These are phyloP conservation scores for Geotrichum fermentans DNA, from an alignment of 1,139 yeast genomes.

Conservation along the genomic window DNA sequence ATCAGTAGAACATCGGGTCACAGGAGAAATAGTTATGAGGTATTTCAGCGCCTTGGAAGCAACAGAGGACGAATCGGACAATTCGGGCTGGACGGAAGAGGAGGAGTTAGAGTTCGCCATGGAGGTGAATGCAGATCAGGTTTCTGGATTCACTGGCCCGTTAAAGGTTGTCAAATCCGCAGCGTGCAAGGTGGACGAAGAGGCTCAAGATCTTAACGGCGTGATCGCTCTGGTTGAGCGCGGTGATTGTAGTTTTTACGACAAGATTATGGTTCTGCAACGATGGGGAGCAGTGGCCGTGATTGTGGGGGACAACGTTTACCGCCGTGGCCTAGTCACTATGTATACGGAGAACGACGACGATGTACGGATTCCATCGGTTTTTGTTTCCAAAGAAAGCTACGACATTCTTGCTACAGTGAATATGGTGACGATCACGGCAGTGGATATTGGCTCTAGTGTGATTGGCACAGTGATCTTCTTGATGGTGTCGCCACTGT, in stretches of 20 bases:
- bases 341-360: slow-evolving; percentile 37
- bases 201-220: slow-evolving; percentile 26
- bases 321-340: slow-evolving; percentile 36
- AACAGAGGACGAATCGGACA: neutral
- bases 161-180: slow-evolving; percentile 20
- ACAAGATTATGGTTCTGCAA: slow-evolving; percentile 39
- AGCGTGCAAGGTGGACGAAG: slow-evolving; percentile 23
- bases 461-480: slow-evolving; percentile 38
- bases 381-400: slow-evolving; percentile 38
- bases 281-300: slow-evolving; percentile 42
- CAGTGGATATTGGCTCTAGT: slow-evolving; percentile 34
- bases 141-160: slow-evolving; percentile 24
- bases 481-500: slow-evolving; percentile 40
- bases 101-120: slow-evolving; percentile 6
- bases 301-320: slow-evolving; percentile 39
- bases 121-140: neutral
- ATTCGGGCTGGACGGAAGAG: slow-evolving; percentile 3
- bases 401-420: slow-evolving; percentile 31
- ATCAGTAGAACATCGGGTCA: neutral
- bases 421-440: slow-evolving; percentile 32
- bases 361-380: slow-evolving; percentile 37
- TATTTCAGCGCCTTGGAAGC: neutral
- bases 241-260: slow-evolving; percentile 41
- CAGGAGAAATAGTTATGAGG: too few species aligned
- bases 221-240: slow-evolving; percentile 38